Percentiles rank a stretch among this genome's conserved stretches.
phyloP scores from a whole-genome alignment of 768 basidiomycete species.

The Hygrophorus russula region DNA sequence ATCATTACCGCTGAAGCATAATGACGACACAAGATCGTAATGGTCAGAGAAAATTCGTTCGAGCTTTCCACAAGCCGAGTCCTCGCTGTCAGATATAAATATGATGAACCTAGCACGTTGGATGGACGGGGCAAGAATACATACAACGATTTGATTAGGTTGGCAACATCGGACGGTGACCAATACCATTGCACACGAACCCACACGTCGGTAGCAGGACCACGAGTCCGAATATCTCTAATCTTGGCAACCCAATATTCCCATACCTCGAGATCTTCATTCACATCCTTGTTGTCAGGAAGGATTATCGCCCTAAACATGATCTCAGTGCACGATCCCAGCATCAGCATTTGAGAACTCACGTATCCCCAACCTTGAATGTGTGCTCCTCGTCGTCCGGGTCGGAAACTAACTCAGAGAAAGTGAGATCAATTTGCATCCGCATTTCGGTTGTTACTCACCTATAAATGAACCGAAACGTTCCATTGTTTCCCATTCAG shows the following conservation, averaged over 20 bases:
- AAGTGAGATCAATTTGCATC: neutral
- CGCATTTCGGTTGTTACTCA: neutral
- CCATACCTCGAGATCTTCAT: slow-evolving; percentile 16
- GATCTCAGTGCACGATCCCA: neutral
- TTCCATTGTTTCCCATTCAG: slow-evolving; percentile 12
- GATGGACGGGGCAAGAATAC: slow-evolving; percentile 11
- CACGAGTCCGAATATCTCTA: slow-evolving; percentile 28
- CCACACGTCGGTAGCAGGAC: slow-evolving; percentile 32
- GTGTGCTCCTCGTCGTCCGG: slow-evolving; percentile 16
- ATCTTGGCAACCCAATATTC: slow-evolving; percentile 45
- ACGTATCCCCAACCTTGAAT: slow-evolving; percentile 27
- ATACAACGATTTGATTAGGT: slow-evolving; percentile 37
- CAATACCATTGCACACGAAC: slow-evolving; percentile 45
- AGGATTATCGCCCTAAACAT: slow-evolving; percentile 31
- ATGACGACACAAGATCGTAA: slow-evolving; percentile 32
- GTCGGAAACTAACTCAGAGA: neutral
- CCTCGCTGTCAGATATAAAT: slow-evolving; percentile 21
- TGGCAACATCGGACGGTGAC: slow-evolving; percentile 32
- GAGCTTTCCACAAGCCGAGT: slow-evolving; percentile 26
- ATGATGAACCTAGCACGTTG: neutral
- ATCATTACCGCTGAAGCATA: slow-evolving; percentile 33
- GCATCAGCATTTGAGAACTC: slow-evolving; percentile 6
- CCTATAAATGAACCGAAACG: slow-evolving; percentile 11
- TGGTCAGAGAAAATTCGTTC: slow-evolving; percentile 42
- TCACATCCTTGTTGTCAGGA: slow-evolving; percentile 20